A percentile compares a stretch with the other conserved stretches of the same genome.
These are phyloP conservation scores for Exsudoporus frostii DNA, from an alignment of 768 basidiomycete genomes.

Conservation along the genomic window DNA sequence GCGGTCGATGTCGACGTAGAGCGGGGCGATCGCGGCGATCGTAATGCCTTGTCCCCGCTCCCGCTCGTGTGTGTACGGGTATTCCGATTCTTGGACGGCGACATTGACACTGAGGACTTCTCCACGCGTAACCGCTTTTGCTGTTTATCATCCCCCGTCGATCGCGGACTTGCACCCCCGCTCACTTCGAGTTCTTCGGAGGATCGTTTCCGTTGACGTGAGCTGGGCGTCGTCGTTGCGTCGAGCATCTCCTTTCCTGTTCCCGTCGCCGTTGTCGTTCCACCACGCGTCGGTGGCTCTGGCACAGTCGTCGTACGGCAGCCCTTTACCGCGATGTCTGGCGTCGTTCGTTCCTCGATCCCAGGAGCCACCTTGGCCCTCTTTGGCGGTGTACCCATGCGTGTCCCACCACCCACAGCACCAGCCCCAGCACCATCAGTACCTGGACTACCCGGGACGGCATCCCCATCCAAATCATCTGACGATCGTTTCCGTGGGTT, in stretches of 20 bases:
- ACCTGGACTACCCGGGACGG: neutral
- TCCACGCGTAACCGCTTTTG: conserved; percentile 32
- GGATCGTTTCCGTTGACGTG: conserved; percentile 43
- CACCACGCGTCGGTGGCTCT: neutral
- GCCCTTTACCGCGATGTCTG: neutral
- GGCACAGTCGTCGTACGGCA: neutral
- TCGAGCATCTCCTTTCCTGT: conserved; percentile 3
- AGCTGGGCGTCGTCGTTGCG: neutral
- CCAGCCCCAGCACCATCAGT: neutral
- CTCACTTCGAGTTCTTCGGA: conserved; percentile 46
- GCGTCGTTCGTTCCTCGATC: conserved; percentile 9
- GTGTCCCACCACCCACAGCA: conserved; percentile 1
- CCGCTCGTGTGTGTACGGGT: neutral
- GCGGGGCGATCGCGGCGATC: conserved; percentile 10
- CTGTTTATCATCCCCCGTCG: conserved; percentile 16
- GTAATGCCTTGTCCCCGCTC: neutral
- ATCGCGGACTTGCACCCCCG: conserved; percentile 8
- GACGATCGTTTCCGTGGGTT: conserved; percentile 37
- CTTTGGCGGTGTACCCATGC: conserved; percentile 40
- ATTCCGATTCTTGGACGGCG: conserved; percentile 4
- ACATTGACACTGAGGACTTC: neutral
- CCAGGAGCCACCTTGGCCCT: conserved; percentile 28
- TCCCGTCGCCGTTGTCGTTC: neutral
- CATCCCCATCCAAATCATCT: conserved; percentile 35
- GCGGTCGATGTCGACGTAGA: conserved; percentile 3